These are phyloP conservation scores for Pseudopyricularia javanii DNA, from an alignment of 2,329 filamentous ascomycete genomes.

Conservation along the genomic window DNA sequence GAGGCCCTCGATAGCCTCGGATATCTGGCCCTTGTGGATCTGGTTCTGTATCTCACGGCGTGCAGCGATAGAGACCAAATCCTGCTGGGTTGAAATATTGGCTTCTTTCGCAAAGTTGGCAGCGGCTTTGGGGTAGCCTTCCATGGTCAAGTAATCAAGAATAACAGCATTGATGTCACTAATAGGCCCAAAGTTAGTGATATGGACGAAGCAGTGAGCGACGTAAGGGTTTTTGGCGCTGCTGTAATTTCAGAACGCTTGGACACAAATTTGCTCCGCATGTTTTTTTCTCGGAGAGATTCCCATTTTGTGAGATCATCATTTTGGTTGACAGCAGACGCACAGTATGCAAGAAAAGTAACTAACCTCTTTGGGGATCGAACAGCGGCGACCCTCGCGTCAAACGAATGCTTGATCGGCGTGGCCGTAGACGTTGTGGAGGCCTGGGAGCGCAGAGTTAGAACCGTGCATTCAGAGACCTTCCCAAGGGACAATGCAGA, in stretches of 20 bases:
- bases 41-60: conserved; percentile 74
- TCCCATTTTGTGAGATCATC: conserved; percentile 94
- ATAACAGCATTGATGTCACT: conserved; percentile 95
- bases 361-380: conserved; percentile 77
- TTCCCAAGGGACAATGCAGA: no score
- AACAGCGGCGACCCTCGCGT: conserved; percentile 69
- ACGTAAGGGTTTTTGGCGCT: not conserved
- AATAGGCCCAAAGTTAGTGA: conserved; percentile 4
- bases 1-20: conserved; percentile 71
- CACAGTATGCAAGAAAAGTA: conserved; percentile 3
- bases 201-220: not conserved
- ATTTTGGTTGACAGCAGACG: conserved; percentile 22
- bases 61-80: conserved; percentile 60
- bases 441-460: conserved; percentile 29
- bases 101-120: conserved; percentile 91
- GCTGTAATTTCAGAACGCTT: conserved; percentile 16
- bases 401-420: conserved; percentile 61
- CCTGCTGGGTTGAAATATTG: conserved; percentile 65
- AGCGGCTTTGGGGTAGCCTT: conserved; percentile 86
- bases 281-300: conserved; percentile 94
- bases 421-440: conserved; percentile 65
- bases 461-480: not conserved
- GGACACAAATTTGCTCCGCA: conserved; percentile 81
- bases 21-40: conserved; percentile 77
- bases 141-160: conserved; percentile 92